Conservation (phyloP, 306 rosid genomes). For the Hippophae gyantsensis region DNA sequence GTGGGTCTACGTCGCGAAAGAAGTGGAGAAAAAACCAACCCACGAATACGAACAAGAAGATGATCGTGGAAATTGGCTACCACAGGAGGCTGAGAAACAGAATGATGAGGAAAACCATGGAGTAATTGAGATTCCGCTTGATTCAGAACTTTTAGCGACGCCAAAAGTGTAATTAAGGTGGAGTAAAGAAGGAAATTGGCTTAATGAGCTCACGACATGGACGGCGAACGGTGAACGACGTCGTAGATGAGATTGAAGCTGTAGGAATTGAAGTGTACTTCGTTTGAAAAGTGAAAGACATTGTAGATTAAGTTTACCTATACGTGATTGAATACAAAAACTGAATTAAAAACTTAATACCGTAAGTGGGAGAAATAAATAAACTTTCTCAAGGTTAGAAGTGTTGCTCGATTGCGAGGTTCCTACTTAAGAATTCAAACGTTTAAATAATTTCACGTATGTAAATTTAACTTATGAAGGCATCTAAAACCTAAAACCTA, state of each 20-base stretch:
- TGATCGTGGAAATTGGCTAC: neutral
- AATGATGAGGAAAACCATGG: neutral
- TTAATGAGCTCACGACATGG: conserved; percentile 52
- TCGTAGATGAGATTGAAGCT: conserved; percentile 21
- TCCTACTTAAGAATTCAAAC: no score
- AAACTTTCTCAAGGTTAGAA: no score
- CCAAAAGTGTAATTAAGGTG: neutral
- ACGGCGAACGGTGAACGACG: conserved; percentile 39
- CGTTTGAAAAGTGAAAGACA: conserved; percentile 29
- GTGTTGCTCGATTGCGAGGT: no score
- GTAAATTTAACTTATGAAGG: no score
- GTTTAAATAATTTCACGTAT: no score
- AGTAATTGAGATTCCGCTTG: neutral
- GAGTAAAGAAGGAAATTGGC: conserved; percentile 40
- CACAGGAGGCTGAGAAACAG: neutral
- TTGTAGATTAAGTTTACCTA: conserved; percentile 11
- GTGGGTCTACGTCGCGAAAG: neutral
- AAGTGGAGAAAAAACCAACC: neutral
- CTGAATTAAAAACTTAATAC: neutral
- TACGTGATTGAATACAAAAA: neutral
- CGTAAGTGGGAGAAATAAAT: neutral
- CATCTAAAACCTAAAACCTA: no score
- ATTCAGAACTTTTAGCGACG: neutral
- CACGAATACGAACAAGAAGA: neutral
- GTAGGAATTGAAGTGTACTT: conserved; percentile 23